These are phyloP conservation scores for Colletotrichum sp. DNA, from an alignment of 2,329 filamentous ascomycete species.

Conservation along the genomic window DNA sequence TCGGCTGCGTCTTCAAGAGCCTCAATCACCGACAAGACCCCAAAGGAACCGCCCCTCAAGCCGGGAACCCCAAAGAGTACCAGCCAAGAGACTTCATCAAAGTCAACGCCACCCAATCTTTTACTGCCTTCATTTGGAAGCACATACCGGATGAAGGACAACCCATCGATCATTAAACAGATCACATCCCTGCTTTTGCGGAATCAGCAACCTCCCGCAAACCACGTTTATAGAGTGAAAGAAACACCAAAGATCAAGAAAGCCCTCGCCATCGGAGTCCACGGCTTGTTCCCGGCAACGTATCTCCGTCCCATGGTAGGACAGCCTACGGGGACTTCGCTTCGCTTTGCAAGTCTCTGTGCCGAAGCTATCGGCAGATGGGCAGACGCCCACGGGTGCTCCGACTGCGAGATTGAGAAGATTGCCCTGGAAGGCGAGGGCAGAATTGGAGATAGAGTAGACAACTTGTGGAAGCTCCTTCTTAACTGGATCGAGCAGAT, in stretches of 20 bases:
- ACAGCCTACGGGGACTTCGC: slow-evolving; percentile 92
- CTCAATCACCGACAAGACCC: slow-evolving; percentile 27
- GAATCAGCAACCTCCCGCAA: slow-evolving; percentile 60
- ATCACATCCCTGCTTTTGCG: slow-evolving; percentile 63
- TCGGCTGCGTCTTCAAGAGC: slow-evolving; percentile 28
- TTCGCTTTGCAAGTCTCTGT: slow-evolving; percentile 88
- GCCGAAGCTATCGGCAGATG: slow-evolving; percentile 85
- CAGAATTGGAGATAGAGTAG: slow-evolving; percentile 85
- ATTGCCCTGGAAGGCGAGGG: slow-evolving; percentile 95
- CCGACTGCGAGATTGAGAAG: slow-evolving; percentile 85
- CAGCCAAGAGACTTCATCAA: slow-evolving; percentile 44
- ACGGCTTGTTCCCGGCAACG: slow-evolving; percentile 90
- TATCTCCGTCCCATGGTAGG: slow-evolving; percentile 90
- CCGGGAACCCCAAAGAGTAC: slow-evolving; percentile 9
- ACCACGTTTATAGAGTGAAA: slow-evolving; percentile 75
- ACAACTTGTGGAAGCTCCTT: slow-evolving; percentile 91
- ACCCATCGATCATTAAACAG: slow-evolving; percentile 74
- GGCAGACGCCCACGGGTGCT: slow-evolving; percentile 75
- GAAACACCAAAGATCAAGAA: slow-evolving; percentile 77
- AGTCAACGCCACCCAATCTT: slow-evolving; percentile 59
- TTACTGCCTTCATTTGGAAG: slow-evolving; percentile 72
- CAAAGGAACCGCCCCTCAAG: slow-evolving; percentile 2
- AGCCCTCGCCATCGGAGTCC: slow-evolving; percentile 91
- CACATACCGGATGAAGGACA: slow-evolving; percentile 71
- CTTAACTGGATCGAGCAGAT: slow-evolving; percentile 95